phyloP scores from a whole-genome alignment of 805 yeast species.

The Jamesozyma rosinii region DNA sequence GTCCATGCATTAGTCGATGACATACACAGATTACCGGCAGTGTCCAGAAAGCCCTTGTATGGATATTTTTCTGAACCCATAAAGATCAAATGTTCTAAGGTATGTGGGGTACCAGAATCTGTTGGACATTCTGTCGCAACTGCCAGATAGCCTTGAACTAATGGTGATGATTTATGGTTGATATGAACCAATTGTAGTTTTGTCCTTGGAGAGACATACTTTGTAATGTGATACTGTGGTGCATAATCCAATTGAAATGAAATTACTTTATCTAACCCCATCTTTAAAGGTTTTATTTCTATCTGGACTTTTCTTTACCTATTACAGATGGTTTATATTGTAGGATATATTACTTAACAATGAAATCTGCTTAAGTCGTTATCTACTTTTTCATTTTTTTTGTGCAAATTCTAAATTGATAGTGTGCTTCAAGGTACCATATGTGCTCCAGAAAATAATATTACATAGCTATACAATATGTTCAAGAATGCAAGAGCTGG shows the following conservation, averaged over 20 bases:
- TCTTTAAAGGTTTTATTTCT: too few relatives aligned
- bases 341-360: too few relatives aligned
- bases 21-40: slow-evolving; percentile 72
- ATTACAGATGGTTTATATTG: too few relatives aligned
- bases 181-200: slow-evolving; percentile 75
- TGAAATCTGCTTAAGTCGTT: too few relatives aligned
- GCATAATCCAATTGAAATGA: slow-evolving; percentile 65
- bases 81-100: slow-evolving; percentile 86
- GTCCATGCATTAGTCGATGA: slow-evolving; percentile 96
- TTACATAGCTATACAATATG: too few relatives aligned
- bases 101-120: slow-evolving; percentile 91
- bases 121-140: slow-evolving; percentile 86
- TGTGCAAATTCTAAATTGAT: too few relatives aligned
- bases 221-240: slow-evolving; percentile 51
- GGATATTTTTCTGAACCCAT: slow-evolving; percentile 90
- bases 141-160: slow-evolving; percentile 88
- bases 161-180: slow-evolving; percentile 66
- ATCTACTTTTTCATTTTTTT: too few relatives aligned
- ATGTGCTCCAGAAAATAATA: too few relatives aligned
- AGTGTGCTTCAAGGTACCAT: too few relatives aligned
- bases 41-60: slow-evolving; percentile 83
- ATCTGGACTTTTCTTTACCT: too few relatives aligned
- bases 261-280: slow-evolving; percentile 36
- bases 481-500: too few relatives aligned
- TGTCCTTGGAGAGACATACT: slow-evolving; percentile 72